Percentiles rank a stretch among this genome's conserved stretches.
These are phyloP conservation scores for Olyra latifolia DNA, from an alignment of 176 grass and related monocot species.

Conservation along the genomic window DNA sequence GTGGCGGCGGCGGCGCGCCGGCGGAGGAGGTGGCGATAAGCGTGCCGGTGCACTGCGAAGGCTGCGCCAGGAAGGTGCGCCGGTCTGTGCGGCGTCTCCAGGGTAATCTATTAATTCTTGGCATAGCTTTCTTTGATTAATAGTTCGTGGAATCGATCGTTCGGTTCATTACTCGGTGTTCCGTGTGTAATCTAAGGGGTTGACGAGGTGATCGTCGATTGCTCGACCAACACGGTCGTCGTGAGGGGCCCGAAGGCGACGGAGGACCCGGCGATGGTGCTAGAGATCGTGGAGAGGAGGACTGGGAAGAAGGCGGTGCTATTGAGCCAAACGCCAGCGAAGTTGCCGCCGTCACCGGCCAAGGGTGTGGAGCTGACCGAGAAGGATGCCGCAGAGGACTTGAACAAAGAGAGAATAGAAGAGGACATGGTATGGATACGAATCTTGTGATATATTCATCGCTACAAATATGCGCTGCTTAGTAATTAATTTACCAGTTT, in stretches of 20 bases:
- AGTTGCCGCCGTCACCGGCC: neutral
- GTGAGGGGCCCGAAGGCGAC: slow-evolving; percentile 40
- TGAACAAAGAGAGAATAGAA: neutral
- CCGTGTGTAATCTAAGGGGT: slow-evolving; percentile 38
- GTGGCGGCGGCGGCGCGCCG: neutral
- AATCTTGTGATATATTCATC: neutral
- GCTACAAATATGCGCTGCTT: neutral
- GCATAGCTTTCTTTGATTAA: neutral
- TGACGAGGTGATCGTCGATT: slow-evolving; percentile 55
- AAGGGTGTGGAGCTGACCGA: neutral
- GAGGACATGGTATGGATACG: slow-evolving; percentile 27
- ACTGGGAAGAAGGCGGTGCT: slow-evolving; percentile 52
- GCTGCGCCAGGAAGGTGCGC: slow-evolving; percentile 61
- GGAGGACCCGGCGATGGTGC: slow-evolving; percentile 39
- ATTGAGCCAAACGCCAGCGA: slow-evolving; percentile 36
- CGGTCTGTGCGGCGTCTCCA: slow-evolving; percentile 42
- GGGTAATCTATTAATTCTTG: slow-evolving; percentile 28
- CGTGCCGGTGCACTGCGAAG: slow-evolving; percentile 61
- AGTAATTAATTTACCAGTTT: too few species aligned
- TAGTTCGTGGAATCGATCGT: neutral
- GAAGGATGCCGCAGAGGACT: neutral
- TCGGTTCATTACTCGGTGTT: neutral
- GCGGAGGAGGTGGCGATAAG: slow-evolving; percentile 40
- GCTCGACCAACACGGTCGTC: slow-evolving; percentile 46
- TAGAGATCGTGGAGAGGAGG: slow-evolving; percentile 44